Evolutionary conservation across 805 yeast genomes (phyloP).

Genomic region (Wickerhamomyces canadensis): DNA sequence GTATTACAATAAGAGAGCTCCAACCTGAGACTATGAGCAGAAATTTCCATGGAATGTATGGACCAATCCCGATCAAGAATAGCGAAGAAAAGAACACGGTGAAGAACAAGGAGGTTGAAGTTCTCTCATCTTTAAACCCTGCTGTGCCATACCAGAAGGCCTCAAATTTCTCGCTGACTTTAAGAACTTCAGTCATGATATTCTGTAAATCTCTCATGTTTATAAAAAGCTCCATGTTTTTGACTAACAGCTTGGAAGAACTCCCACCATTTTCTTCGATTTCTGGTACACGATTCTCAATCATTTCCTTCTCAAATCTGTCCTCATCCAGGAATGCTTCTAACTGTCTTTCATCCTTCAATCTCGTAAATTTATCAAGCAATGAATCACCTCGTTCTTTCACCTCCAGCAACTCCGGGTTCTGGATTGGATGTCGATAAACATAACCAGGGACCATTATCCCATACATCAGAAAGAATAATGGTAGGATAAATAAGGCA

Average conservation of each 20-base stretch:
- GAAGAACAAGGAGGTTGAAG: conserved; percentile 56
- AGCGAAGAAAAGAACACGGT: conserved; percentile 33
- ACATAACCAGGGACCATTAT: conserved; percentile 68
- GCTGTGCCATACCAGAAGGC: conserved; percentile 54
- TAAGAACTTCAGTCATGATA: conserved; percentile 48
- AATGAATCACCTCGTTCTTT: conserved; percentile 50
- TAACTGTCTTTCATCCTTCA: conserved; percentile 29
- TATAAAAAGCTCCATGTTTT: conserved; percentile 37
- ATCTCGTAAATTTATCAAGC: conserved; percentile 33
- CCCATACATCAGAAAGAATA: conserved; percentile 47
- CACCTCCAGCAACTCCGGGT: conserved; percentile 38
- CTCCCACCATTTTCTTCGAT: conserved; percentile 18
- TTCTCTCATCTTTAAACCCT: conserved; percentile 64
- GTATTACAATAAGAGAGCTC: conserved; percentile 45
- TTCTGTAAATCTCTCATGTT: conserved; percentile 75
- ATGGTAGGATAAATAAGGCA: conserved; percentile 57
- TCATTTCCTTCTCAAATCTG: conserved; percentile 6
- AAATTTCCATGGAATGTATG: conserved; percentile 59
- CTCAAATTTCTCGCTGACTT: conserved; percentile 46
- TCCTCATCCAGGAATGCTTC: conserved; percentile 9
- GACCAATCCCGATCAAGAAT: conserved; percentile 36
- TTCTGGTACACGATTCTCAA: conserved; percentile 18
- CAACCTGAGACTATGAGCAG: conserved; percentile 56
- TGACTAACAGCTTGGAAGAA: conserved; percentile 19
- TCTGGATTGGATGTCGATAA: conserved; percentile 57